These are phyloP conservation scores for Pseudogymnoascus sp. DNA, from an alignment of 2,329 filamentous ascomycete species.

Conservation along the genomic window DNA sequence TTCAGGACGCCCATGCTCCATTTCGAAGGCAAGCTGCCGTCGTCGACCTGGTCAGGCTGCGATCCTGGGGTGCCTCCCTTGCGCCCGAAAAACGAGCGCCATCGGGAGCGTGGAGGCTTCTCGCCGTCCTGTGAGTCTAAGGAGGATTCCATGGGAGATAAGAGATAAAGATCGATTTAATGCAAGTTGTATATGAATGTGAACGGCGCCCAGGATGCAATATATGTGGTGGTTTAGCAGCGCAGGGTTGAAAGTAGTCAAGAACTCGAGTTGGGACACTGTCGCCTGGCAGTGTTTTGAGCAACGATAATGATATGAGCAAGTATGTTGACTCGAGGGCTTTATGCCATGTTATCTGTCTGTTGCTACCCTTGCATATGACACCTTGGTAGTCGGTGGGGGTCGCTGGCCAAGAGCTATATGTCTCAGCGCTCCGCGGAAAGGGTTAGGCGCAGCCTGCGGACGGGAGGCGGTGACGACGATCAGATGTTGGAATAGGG, in stretches of 20 bases:
- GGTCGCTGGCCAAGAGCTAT: slow-evolving; percentile 1
- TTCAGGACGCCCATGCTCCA: slow-evolving; percentile 77
- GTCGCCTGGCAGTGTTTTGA: background rate
- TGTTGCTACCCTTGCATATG: background rate
- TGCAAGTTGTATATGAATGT: background rate
- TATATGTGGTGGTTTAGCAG: background rate
- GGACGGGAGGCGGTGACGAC: background rate
- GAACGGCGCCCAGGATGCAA: background rate
- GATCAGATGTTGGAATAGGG: background rate
- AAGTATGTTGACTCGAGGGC: background rate
- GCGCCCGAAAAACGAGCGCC: slow-evolving; percentile 3
- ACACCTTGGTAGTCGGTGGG: slow-evolving; percentile 5
- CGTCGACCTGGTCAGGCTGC: background rate
- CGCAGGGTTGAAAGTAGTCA: background rate
- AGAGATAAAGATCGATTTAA: background rate
- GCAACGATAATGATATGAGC: background rate
- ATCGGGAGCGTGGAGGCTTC: slow-evolving; percentile 7
- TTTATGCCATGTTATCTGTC: slow-evolving; percentile 3
- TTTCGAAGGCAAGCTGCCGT: slow-evolving; percentile 29
- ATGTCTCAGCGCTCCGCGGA: background rate
- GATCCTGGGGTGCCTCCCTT: background rate
- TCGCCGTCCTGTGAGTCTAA: slow-evolving; percentile 1
- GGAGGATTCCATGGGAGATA: background rate
- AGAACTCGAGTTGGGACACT: background rate
- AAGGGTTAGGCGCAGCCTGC: background rate